Percentiles rank a stretch among this genome's conserved stretches.
Evolutionary conservation across 352 stramenopile genomes (phyloP).

Genomic region (Phytopythium sindhum): DNA sequence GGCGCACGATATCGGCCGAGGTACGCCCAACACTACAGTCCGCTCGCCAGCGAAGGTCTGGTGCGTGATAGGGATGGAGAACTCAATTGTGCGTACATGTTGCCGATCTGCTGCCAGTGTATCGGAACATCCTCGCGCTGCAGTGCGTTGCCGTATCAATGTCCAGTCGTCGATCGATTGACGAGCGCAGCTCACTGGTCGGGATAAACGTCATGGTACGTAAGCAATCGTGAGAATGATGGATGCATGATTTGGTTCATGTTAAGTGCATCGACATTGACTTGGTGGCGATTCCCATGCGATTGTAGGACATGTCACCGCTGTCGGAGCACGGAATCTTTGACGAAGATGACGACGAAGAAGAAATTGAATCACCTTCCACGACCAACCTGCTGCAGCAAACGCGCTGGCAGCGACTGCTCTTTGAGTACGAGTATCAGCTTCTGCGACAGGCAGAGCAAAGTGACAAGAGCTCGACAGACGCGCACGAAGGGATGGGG

Average conservation of each 20-base stretch:
- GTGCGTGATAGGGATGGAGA: not conserved
- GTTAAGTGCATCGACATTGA: not conserved
- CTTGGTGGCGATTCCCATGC: not conserved
- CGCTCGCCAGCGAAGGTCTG: not conserved
- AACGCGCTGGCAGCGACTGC: slow-evolving; percentile 53
- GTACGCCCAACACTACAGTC: slow-evolving; percentile 19
- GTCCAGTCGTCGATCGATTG: slow-evolving; percentile 73
- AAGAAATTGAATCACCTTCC: slow-evolving; percentile 39
- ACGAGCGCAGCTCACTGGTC: slow-evolving; percentile 68
- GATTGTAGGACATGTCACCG: slow-evolving; percentile 36
- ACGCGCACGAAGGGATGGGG: slow-evolving; percentile 44
- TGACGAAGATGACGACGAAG: slow-evolving; percentile 36
- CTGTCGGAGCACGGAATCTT: slow-evolving; percentile 42
- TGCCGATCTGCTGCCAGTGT: slow-evolving; percentile 39
- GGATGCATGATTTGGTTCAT: not conserved
- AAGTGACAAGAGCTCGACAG: slow-evolving; percentile 25
- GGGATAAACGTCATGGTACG: slow-evolving; percentile 21
- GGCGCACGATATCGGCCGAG: slow-evolving; percentile 58
- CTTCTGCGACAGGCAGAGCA: slow-evolving; percentile 44
- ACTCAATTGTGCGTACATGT: not conserved
- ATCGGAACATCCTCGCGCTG: slow-evolving; percentile 75
- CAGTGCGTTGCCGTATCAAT: slow-evolving; percentile 68
- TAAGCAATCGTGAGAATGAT: not conserved
- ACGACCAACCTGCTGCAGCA: slow-evolving; percentile 48
- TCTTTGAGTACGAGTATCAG: slow-evolving; percentile 70